These are phyloP conservation scores for Hyaloperonospora arabidopsidis DNA, from an alignment of 352 stramenopile genomes.

Conservation along the genomic window DNA sequence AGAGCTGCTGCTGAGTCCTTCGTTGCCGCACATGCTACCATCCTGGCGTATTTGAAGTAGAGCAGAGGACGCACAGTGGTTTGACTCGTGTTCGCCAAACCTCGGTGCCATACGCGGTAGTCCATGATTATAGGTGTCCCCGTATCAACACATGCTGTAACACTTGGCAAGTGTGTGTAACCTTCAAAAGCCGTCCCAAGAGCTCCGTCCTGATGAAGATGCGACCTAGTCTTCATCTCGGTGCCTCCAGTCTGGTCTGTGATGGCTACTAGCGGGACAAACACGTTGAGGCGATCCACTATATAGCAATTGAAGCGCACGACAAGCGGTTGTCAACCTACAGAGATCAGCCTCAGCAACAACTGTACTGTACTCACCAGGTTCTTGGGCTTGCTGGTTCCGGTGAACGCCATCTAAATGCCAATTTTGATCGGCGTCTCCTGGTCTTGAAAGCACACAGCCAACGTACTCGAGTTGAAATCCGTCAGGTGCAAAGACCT, in stretches of 20 bases:
- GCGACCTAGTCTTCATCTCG: constrained; percentile 59
- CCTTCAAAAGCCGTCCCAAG: constrained; percentile 37
- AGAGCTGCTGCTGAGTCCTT: neutral
- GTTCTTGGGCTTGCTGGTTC: constrained; percentile 41
- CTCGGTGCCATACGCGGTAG: constrained; percentile 74
- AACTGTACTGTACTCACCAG: constrained; percentile 20
- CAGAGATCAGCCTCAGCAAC: neutral
- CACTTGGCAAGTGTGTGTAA: constrained; percentile 44
- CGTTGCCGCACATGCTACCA: neutral
- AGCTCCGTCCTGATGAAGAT: constrained; percentile 35
- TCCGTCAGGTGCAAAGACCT: constrained; percentile 16
- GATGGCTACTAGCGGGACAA: constrained; percentile 56
- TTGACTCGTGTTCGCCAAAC: constrained; percentile 41
- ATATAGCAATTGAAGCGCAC: neutral
- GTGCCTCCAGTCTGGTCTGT: constrained; percentile 42
- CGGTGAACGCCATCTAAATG: constrained; percentile 68
- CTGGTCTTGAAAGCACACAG: constrained; percentile 55
- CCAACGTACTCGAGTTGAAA: constrained; percentile 60
- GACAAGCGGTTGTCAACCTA: constrained; percentile 1
- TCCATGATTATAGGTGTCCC: constrained; percentile 67
- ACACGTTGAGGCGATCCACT: constrained; percentile 72
- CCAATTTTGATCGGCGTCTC: constrained; percentile 67
- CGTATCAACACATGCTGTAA: constrained; percentile 42
- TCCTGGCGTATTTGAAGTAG: constrained; percentile 62
- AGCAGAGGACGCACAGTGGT: constrained; percentile 44